A percentile compares a stretch with the other conserved stretches of the same genome.
Conservation (phyloP, 768 basidiomycete species). For the Leccinum rimulosum region DNA sequence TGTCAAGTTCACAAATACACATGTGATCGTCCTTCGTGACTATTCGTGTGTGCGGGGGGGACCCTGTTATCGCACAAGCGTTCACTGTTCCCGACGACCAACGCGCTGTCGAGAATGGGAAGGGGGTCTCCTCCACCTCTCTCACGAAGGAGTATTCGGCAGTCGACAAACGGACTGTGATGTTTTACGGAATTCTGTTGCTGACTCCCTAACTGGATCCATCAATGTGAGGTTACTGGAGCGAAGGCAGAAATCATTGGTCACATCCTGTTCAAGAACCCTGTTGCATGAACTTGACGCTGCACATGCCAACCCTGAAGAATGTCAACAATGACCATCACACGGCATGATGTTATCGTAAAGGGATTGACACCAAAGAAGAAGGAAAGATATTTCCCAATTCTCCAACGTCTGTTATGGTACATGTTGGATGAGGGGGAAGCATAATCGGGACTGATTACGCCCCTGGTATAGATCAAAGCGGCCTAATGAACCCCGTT, state of each 20-base stretch:
- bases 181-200: not conserved
- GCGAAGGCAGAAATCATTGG: not conserved
- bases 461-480: not conserved
- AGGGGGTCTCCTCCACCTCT: not conserved
- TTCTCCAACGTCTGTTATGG: not conserved
- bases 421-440: not conserved
- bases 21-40: not conserved
- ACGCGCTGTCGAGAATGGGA: not conserved
- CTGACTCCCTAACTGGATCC: not conserved
- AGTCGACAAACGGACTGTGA: too few species aligned
- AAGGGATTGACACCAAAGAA: too few species aligned
- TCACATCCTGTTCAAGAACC: not conserved
- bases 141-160: too few species aligned
- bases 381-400: too few species aligned
- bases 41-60: not conserved
- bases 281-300: not conserved
- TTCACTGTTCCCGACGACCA: not conserved
- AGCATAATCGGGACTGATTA: not conserved
- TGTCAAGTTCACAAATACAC: not conserved
- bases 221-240: not conserved
- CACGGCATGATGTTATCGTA: too few species aligned
- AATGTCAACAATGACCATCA: not conserved
- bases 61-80: not conserved
- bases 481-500: not conserved
- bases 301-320: not conserved